Base-by-base conservation (phyloP, 1,284 basidiomycete species). In the Cystobasidium pallidum region DNA sequence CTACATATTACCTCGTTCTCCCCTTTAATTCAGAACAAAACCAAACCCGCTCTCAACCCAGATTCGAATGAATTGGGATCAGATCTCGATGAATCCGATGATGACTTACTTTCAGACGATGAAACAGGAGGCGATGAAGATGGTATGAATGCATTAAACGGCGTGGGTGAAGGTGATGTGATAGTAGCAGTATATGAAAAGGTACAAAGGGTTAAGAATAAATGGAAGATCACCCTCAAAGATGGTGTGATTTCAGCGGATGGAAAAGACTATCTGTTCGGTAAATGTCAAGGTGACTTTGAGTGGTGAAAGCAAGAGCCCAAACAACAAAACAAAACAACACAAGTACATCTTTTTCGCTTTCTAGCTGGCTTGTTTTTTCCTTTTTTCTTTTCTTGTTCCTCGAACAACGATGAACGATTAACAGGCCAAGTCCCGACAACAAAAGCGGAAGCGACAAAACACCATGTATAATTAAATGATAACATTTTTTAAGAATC, bases 141-240 rank as follows among this genome's bases (percentile, higher is more conserved):
- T 39, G 81, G 76, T 2, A 81, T 82, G 21, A 83, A 80, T 11
- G 82, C 81, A 8, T 81, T 82, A 8, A 83, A 82, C 11, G 84
- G 82, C 17, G 82, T 81, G 24, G 81, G 74, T 83, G 86, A 75
- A 70, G 87, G 88, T 0, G 94, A 99, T 80, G 94, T 98, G 70
- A 92, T 99, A 43, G 95, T 98, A 78, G 98, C 95, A 80, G 94
- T 96, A 13, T 99, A 98, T 80, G 96, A 99, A 82, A 99, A 99
- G 88, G 94, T 93, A 62, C 54, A 84, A 72, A 87, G 96, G 24
- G 94, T 98, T 34, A 98, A 98, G 84, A 99, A 98, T 85, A 99
- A 98, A 84, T 99, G 96, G 96, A 99, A 99, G 85, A 96, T 94
- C 74, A 89, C 94, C n/a, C 86, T 99, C 74, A 96, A 96, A 83